phyloP scores from a whole-genome alignment of 2,329 filamentous ascomycete species.

The Dendrostoma leiphaemia region DNA sequence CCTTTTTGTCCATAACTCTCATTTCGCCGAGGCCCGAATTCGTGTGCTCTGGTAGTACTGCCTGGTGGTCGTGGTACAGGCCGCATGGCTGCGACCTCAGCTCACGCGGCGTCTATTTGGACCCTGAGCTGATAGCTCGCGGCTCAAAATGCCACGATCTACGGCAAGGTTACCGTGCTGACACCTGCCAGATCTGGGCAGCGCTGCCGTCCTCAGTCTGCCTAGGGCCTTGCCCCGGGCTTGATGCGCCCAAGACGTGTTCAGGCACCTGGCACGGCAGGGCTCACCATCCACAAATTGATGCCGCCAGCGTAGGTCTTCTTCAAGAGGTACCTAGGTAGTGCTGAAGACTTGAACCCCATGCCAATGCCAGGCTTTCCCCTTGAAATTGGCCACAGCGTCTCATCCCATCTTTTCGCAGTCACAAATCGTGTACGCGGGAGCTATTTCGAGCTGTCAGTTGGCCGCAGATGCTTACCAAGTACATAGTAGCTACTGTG shows the following conservation, averaged over 20 bases:
- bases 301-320: too few relatives aligned
- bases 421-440: neutral
- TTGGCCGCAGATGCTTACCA: too few relatives aligned
- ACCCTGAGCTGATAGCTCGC: slow-evolving; percentile 1
- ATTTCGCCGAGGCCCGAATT: neutral
- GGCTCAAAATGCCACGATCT: slow-evolving; percentile 16
- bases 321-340: too few relatives aligned
- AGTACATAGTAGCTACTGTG: too few relatives aligned
- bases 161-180: slow-evolving; percentile 4
- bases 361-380: neutral
- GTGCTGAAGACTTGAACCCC: neutral
- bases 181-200: slow-evolving; percentile 5
- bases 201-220: neutral
- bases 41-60: too few relatives aligned
- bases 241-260: too few relatives aligned
- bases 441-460: neutral
- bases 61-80: neutral
- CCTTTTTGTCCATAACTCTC: too few relatives aligned
- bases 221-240: too few relatives aligned
- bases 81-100: slow-evolving; percentile 1
- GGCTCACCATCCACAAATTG: too few relatives aligned
- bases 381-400: neutral
- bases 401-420: neutral
- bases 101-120: neutral
- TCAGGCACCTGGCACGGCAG: too few relatives aligned